Conservation (phyloP, 208 protist genomes). For the Spongospora subterranea region DNA sequence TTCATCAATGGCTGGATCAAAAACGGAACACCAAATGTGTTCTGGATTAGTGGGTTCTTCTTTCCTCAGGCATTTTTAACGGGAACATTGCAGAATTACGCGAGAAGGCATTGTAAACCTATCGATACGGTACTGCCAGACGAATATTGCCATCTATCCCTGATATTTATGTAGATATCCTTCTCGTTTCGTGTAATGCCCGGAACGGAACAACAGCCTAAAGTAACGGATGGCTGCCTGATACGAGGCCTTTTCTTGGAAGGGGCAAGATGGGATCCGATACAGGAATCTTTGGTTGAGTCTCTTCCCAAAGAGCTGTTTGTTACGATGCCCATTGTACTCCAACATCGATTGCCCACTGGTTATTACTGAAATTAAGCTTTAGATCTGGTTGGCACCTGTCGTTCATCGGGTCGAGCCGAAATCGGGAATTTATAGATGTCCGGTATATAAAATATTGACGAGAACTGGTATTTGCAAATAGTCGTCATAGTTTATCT, state of each 20-base stretch:
- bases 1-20: conserved; percentile 71
- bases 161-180: conserved; percentile 59
- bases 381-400: conserved; percentile 70
- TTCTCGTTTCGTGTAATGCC: conserved; percentile 77
- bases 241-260: conserved; percentile 94
- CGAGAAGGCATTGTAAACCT: conserved; percentile 72
- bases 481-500: not conserved
- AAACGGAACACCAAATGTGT: conserved; percentile 71
- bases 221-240: conserved; percentile 87
- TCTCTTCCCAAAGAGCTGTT: conserved; percentile 75
- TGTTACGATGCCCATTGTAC: conserved; percentile 66
- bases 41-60: conserved; percentile 81
- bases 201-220: conserved; percentile 62
- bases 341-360: not conserved
- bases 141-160: not conserved
- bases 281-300: conserved; percentile 60
- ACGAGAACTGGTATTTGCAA: conserved; percentile 65
- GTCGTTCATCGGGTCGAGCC: conserved; percentile 42
- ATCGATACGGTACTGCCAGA: conserved; percentile 72
- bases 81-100: conserved; percentile 85
- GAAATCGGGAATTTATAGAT: conserved; percentile 72
- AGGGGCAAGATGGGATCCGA: conserved; percentile 75
- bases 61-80: conserved; percentile 97
- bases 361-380: not conserved
- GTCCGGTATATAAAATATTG: conserved; percentile 77